Evolutionary conservation across 2,329 filamentous ascomycete genomes (phyloP).

Genomic region (Fusarium devonianum): DNA sequence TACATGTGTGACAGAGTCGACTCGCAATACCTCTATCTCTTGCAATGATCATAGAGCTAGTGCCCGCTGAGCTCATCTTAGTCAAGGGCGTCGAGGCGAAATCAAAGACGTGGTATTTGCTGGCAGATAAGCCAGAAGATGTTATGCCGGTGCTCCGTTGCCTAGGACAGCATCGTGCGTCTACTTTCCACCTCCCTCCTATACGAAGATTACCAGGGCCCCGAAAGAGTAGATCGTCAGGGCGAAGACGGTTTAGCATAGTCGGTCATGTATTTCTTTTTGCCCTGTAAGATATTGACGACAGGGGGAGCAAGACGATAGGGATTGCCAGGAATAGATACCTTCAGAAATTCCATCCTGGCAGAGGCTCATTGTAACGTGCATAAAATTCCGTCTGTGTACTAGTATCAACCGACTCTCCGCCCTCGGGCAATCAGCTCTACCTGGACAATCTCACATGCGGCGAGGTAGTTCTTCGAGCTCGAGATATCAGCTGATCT

Average conservation of each 20-base stretch:
- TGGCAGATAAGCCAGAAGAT: not conserved
- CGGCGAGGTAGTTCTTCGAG: not conserved
- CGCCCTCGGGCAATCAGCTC: slow-evolving; percentile 6
- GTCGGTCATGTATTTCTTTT: slow-evolving; percentile 18
- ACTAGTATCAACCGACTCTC: slow-evolving; percentile 4
- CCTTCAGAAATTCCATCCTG: not conserved
- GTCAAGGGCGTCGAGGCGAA: slow-evolving; percentile 19
- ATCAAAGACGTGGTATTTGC: slow-evolving; percentile 6
- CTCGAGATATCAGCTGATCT: not conserved
- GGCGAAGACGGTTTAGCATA: slow-evolving; percentile 18
- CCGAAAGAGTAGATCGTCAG: not conserved
- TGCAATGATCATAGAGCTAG: not conserved
- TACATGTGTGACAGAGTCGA: slow-evolving; percentile 32
- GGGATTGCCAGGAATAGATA: not conserved
- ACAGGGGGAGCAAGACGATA: no score
- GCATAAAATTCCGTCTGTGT: not conserved
- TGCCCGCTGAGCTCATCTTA: not conserved
- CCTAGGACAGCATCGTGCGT: fast-evolving
- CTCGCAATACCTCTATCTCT: not conserved
- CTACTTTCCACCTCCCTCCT: no score
- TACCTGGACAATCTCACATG: not conserved
- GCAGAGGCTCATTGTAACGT: not conserved
- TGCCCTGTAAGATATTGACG: not conserved
- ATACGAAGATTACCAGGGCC: not conserved
- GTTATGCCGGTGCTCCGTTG: not conserved